phyloP scores from a whole-genome alignment of 306 rosid species.

The Pachyrhizus erosus region DNA sequence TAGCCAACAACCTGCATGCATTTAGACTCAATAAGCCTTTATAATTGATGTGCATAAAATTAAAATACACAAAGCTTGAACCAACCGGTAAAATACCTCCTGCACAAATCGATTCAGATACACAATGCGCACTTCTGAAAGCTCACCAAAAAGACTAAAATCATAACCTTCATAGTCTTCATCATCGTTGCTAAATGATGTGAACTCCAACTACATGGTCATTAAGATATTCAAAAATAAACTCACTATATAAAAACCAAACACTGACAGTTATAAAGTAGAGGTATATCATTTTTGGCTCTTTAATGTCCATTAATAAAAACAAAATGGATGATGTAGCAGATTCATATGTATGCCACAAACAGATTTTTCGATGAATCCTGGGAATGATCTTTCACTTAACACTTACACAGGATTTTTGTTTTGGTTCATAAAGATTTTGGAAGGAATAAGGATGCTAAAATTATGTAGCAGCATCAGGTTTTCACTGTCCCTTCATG shows the following conservation, averaged over 20 bases:
- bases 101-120: slow-evolving; percentile 92
- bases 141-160: slow-evolving; percentile 85
- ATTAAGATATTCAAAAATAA: slow-evolving; percentile 37
- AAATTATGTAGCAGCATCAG: too few species aligned
- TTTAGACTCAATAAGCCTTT: slow-evolving; percentile 37
- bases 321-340: slow-evolving; percentile 9
- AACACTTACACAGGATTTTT: too few species aligned
- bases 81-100: slow-evolving; percentile 66
- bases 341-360: too few species aligned
- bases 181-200: slow-evolving; percentile 78
- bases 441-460: too few species aligned
- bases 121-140: slow-evolving; percentile 95
- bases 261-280: background rate
- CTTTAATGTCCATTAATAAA: background rate
- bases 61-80: background rate
- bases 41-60: background rate
- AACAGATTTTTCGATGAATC: too few species aligned
- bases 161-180: slow-evolving; percentile 94
- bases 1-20: slow-evolving; percentile 76
- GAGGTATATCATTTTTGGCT: slow-evolving; percentile 10
- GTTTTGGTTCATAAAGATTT: too few species aligned
- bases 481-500: too few species aligned
- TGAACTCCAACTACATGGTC: slow-evolving; percentile 77
- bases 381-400: too few species aligned
- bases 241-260: slow-evolving; percentile 28